Evolutionary conservation across 768 basidiomycete species (phyloP), one percentile per base, ranked within the genome.

Genomic region (Coprinopsis sp.): DNA sequence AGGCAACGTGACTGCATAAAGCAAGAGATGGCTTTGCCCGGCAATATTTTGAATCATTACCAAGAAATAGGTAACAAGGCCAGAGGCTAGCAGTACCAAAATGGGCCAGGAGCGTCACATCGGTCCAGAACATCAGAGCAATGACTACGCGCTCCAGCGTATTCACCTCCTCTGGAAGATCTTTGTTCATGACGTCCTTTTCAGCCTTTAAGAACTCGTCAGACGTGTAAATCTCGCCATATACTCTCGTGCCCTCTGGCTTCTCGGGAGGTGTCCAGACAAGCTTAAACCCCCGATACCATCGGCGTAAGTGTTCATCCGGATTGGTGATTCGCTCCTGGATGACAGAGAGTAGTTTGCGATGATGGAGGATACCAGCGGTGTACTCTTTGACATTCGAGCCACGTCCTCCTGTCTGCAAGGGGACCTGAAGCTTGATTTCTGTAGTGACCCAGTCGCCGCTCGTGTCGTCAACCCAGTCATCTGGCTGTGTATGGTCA

Each of bases 31-130:
- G 62, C 10, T 55, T 50, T 0, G 40, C 37, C 0, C 58, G 56
- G 10, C 51, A 46, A 40, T 71, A 70, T 41, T 72, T 73, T 1
- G 68, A 68, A 3, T 62, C 54, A 37, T 63, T 64, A 1, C 61
- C 66, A 40, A 67, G 64, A n/a, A 51, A 57, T 19, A 65, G 33
- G 37, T 70, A 71, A 1, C 65, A 39, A 1, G 68, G 68, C 71
- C 66, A 73, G 2, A 61, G 39, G 14, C 50, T 54, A 4, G 60
- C 55, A 13, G 43, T 58, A 1, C 65, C 65, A 49, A 66, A 65
- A 25, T 54, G 55, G 2, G 65, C 51, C 11, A 65, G 58, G 34
- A 60, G 61, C 0, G 65, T 66, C 0, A 57, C 49, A 46, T 66
- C 64, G 2, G 64, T 66, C 50, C 55, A 64, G 13, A 60, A 55